Evolutionary conservation across 768 basidiomycete genomes (phyloP), one percentile per base, ranked within the genome.

Genomic region (Rhodotorula diobovata): DNA sequence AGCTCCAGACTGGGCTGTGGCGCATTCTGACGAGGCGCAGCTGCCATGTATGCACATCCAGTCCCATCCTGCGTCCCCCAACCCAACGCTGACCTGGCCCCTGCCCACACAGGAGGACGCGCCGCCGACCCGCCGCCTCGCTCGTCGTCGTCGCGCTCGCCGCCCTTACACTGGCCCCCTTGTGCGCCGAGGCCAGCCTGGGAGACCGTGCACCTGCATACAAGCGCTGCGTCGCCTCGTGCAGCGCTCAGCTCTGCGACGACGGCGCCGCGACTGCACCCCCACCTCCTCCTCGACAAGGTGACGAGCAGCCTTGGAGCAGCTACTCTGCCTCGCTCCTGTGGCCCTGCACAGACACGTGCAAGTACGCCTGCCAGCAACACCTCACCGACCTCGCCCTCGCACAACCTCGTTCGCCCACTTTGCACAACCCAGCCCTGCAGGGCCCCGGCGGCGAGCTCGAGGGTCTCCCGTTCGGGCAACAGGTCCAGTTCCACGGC

Each of bases 271-370:
- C 25, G 23, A 25, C 8, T 10, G 48, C 45, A 21, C 45, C 45
- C 45, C 45, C 45, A 46, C 45, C 54, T 35, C 54, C 54, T 15
- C 30, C 51, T 12, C 28, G 10, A 53, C 51, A 28, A 11, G 15
- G n/a, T 16, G 20, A 8, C 54, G 54, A 34, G 34, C 9, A 72
- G 79, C 14, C 81, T 87, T 39, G 10, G 10, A 18, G 20, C 21
- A 23, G 79, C 85, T 20, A 32, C 23, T 28, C 34, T 20, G 25
- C 56, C 11, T 43, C 84, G 91, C 45, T n/a, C 28, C 82, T 86
- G n/a, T 98, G 94, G 94, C 86, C 89, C 43, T 96, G 93, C 81
- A 78, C 79, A 18, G 91, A 90, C 72, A 85, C 96, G 79, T 99
- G 95, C 84, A 87, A 87, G 79, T 99, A 99, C 79, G 80, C 78